Base-by-base conservation (phyloP, 1,284 basidiomycete species). In the Pascua guehoae region DNA sequence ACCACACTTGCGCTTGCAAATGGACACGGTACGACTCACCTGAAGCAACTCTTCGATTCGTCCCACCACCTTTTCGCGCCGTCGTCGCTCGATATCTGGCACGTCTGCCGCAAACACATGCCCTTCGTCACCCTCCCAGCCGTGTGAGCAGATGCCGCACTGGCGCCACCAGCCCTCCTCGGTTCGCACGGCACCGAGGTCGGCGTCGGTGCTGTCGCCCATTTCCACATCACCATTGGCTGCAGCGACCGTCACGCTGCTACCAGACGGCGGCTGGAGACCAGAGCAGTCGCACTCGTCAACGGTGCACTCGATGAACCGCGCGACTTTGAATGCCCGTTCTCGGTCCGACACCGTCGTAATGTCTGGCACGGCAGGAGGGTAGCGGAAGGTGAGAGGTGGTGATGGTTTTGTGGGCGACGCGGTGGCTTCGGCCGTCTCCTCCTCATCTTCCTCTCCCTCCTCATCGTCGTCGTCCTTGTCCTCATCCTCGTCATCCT, bases 11-110 rank as follows among this genome's bases (percentile, higher is more conserved):
- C 11, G 11, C 24, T 24, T 47, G 39, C n/a, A n/a, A 10, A 14
- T 42, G 12, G 53, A 32, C 17, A 15, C 37, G 37, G 14, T 11
- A 15, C 14, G 45, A 71, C 78, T 66, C 79, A 90, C 91, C 83
- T 91, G 84, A 44, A 94, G 78, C 52, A 91, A 73, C 75, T 93
- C 89, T 71, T 96, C 92, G 51, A 94, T 81, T 52, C 89, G 82
- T 53, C 89, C 83, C 3, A 90, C 91, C 9, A 91, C 85, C 63
- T 86, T 86, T 47, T 82, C 85, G 71, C 88, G 82, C 44, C 92
- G 82, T 38, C 61, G 66, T 48, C 66, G 59, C 64, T 81, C 79
- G 36, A 68, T 68, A 12, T 66, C 61, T 8, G 64, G 65, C 12
- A 77, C 68, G 12, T 70, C 68, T 8, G 54, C 57, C 3, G 72